These are phyloP conservation scores for Acidomyces sp. DNA, from an alignment of 495 filamentous ascomycete genomes.

Conservation along the genomic window DNA sequence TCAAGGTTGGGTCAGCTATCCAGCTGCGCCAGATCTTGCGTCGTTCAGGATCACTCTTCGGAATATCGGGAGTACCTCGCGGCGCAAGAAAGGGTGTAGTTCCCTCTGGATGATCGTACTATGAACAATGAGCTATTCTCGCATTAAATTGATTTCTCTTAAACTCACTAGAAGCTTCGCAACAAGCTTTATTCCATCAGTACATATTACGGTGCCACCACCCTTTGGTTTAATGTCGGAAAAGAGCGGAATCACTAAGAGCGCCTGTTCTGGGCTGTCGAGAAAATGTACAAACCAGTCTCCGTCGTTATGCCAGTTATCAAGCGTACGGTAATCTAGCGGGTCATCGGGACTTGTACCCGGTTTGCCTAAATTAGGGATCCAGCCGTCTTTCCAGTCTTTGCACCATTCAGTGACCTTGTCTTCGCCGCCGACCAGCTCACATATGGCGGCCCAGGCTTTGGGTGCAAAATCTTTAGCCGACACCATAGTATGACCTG, in stretches of 20 bases:
- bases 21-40: slow-evolving; percentile 2
- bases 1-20: slow-evolving; percentile 1
- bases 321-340: slow-evolving; percentile 8
- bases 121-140: background rate
- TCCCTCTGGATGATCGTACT: slow-evolving; percentile 8
- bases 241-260: slow-evolving; percentile 13
- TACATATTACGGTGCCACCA: slow-evolving; percentile 8
- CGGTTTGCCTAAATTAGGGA: slow-evolving; percentile 8
- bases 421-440: slow-evolving; percentile 8
- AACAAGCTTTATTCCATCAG: slow-evolving; percentile 6
- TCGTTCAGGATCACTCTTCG: slow-evolving; percentile 6
- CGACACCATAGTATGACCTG: slow-evolving; percentile 3
- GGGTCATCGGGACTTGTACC: slow-evolving; percentile 3
- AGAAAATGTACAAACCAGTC: slow-evolving; percentile 9
- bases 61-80: slow-evolving; percentile 1
- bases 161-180: slow-evolving; percentile 1
- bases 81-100: slow-evolving; percentile 5
- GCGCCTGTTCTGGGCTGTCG: slow-evolving; percentile 9
- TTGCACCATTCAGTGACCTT: slow-evolving; percentile 3
- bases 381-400: background rate
- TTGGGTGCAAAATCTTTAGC: slow-evolving; percentile 11
- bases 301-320: slow-evolving; percentile 13
- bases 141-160: too few species aligned
- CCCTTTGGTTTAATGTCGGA: slow-evolving; percentile 13
- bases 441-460: background rate